phyloP scores from a whole-genome alignment of 371 early-diverging fungal genomes.

The Encephalitozoon cuniculi region DNA sequence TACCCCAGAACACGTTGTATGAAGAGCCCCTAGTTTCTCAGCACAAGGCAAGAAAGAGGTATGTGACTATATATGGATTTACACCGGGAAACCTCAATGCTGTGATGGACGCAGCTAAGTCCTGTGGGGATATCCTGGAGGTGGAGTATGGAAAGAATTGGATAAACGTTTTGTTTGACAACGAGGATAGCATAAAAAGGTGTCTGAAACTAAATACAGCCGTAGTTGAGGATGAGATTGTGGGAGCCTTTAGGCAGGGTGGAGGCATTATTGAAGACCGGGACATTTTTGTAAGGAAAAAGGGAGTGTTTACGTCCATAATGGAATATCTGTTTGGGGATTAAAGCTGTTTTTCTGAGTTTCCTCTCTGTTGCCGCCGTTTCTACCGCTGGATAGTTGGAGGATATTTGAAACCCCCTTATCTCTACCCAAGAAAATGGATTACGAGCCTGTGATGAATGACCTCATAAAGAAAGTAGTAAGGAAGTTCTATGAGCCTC shows the following conservation, averaged over 20 bases:
- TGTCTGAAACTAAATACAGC: slow-evolving; percentile 33
- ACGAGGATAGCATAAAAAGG: slow-evolving; percentile 27
- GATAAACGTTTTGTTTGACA: slow-evolving; percentile 51
- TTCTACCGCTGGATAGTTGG: background rate
- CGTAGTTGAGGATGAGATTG: slow-evolving; percentile 58
- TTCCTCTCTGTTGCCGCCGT: background rate
- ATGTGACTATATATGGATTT: slow-evolving; percentile 56
- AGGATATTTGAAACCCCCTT: background rate
- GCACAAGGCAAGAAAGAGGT: background rate
- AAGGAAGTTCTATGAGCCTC: slow-evolving; percentile 59
- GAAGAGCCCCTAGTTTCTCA: slow-evolving; percentile 6
- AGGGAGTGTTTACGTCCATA: slow-evolving; percentile 50
- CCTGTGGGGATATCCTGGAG: slow-evolving; percentile 33
- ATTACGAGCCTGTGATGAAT: slow-evolving; percentile 50
- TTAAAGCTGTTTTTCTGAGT: background rate
- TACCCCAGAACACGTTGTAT: slow-evolving; percentile 48
- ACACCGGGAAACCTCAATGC: slow-evolving; percentile 41
- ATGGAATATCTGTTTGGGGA: slow-evolving; percentile 58
- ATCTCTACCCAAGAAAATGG: slow-evolving; percentile 3
- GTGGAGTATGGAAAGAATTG: slow-evolving; percentile 59
- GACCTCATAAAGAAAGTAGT: slow-evolving; percentile 50
- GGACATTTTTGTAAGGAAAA: slow-evolving; percentile 49
- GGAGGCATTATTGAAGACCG: slow-evolving; percentile 25
- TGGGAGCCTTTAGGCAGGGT: slow-evolving; percentile 51
- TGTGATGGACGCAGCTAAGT: slow-evolving; percentile 46